Conservation (phyloP, 106 monocot genomes). For the Dactylorhiza incarnata region DNA sequence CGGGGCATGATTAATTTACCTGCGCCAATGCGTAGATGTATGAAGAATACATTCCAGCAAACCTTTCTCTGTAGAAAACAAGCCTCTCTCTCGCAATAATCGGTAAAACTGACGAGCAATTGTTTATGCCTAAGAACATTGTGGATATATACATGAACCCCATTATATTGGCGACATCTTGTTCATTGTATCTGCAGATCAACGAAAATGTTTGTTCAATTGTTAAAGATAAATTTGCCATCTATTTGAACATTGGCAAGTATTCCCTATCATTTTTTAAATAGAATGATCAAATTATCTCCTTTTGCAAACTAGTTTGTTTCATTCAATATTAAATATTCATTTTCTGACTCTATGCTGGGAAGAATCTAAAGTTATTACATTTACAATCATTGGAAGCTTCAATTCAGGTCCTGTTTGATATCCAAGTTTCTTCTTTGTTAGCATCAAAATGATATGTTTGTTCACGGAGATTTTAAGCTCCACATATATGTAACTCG, state of each 20-base stretch:
- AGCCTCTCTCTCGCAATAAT: constrained; percentile 33
- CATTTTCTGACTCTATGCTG: neutral
- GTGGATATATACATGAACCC: constrained; percentile 34
- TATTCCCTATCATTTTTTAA: neutral
- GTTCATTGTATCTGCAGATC: constrained; percentile 30
- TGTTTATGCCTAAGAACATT: constrained; percentile 33
- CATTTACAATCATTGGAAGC: neutral
- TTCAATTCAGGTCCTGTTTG: neutral
- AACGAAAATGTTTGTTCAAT: neutral
- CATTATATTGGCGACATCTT: constrained; percentile 40
- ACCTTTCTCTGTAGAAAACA: constrained; percentile 44
- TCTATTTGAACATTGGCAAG: neutral
- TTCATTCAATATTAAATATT: neutral
- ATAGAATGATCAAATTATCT: neutral
- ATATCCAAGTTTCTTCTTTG: neutral
- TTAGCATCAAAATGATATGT: neutral
- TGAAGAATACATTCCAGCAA: constrained; percentile 55
- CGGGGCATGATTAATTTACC: neutral
- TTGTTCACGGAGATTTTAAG: no score
- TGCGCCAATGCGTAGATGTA: constrained; percentile 4
- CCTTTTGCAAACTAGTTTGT: neutral
- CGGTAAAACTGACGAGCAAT: constrained; percentile 33
- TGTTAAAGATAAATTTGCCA: neutral
- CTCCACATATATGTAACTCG: no score
- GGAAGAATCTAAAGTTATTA: neutral